Evolutionary conservation across 495 filamentous ascomycete species (phyloP).

Genomic region (Neurospora terricola): DNA sequence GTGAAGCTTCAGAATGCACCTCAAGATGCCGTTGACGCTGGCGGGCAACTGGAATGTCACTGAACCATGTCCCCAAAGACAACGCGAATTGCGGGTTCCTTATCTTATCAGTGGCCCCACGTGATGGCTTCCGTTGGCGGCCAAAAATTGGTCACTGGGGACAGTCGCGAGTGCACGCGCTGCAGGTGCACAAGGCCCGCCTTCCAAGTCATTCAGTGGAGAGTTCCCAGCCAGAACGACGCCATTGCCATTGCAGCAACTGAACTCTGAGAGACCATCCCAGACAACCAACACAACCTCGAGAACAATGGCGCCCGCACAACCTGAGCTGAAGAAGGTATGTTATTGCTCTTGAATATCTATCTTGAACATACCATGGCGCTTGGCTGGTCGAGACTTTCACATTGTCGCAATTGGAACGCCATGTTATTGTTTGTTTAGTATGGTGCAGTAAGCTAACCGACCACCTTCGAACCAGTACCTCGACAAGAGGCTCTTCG

Average conservation of each 20-base stretch:
- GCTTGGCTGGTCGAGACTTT: not conserved
- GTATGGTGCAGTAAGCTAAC: slow-evolving; percentile 1
- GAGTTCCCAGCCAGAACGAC: not conserved
- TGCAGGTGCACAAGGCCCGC: not conserved
- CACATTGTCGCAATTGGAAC: not conserved
- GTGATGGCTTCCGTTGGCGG: slow-evolving; percentile 4
- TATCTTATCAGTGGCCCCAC: slow-evolving; percentile 7
- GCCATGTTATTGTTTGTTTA: not conserved
- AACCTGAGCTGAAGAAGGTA: slow-evolving; percentile 98
- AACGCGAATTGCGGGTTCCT: slow-evolving; percentile 14
- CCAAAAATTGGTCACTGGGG: slow-evolving; percentile 4
- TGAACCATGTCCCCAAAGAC: not conserved
- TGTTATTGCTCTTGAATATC: slow-evolving; percentile 3
- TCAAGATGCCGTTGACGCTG: not conserved
- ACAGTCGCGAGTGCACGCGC: not conserved
- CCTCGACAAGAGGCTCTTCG: slow-evolving; percentile 97
- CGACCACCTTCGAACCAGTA: slow-evolving; percentile 48
- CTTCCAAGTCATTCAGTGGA: not conserved
- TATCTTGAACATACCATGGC: not conserved
- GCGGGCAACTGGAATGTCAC: not conserved
- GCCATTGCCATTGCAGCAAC: slow-evolving; percentile 1
- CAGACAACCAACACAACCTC: slow-evolving; percentile 1
- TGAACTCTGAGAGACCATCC: not conserved
- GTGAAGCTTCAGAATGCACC: not conserved
- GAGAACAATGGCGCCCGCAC: slow-evolving; percentile 88